A percentile compares a stretch with the other conserved stretches of the same genome.
Conservation (phyloP, 176 grass and related monocot genomes). For the Bromus sterilis region DNA sequence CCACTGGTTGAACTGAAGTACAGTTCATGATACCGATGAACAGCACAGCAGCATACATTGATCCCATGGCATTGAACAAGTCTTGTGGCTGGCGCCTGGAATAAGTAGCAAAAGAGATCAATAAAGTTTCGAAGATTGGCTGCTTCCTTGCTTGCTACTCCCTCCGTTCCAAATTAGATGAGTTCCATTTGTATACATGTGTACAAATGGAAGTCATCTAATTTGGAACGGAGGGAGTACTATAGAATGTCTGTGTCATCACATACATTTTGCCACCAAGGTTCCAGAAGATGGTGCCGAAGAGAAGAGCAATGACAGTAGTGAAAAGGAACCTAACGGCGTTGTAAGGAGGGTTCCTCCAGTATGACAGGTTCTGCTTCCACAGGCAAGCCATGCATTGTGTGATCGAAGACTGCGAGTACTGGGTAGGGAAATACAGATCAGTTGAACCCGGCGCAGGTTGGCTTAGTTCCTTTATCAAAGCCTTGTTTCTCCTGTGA, state of each 20-base stretch:
- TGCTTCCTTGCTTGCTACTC: background rate
- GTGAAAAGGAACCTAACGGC: constrained; percentile 70
- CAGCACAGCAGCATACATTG: constrained; percentile 69
- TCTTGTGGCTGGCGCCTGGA: constrained; percentile 44
- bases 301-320: constrained; percentile 44
- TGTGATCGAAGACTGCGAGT: constrained; percentile 42
- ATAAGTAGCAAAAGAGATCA: constrained; percentile 3
- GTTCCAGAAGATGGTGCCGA: constrained; percentile 87
- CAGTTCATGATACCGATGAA: constrained; percentile 67
- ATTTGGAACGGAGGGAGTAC: no score
- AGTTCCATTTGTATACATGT: no score
- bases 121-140: background rate
- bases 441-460: constrained; percentile 52
- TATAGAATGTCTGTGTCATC: background rate
- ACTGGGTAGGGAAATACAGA: constrained; percentile 56
- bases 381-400: constrained; percentile 81
- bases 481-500: constrained; percentile 59
- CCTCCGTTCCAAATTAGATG: no score
- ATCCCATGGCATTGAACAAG: constrained; percentile 77
- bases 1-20: constrained; percentile 76
- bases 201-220: no score
- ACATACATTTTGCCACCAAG: constrained; percentile 73
- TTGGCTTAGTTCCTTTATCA: constrained; percentile 61
- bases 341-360: constrained; percentile 90
- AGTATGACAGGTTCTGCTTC: constrained; percentile 85